phyloP scores from a whole-genome alignment of 2,329 filamentous ascomycete species.

The Myriosclerotinia duriaeana region DNA sequence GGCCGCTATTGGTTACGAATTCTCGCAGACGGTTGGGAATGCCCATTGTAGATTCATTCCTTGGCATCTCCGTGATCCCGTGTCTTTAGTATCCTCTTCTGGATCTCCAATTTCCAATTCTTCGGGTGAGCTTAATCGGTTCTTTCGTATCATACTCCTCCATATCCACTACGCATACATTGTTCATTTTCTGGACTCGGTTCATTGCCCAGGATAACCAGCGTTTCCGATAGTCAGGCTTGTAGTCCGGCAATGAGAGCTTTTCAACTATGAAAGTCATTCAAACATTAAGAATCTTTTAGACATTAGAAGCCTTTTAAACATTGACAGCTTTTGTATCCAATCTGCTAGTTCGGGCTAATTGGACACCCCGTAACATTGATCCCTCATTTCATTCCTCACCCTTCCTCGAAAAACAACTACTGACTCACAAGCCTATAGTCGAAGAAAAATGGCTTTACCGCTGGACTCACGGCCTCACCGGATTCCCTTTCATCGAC shows the following conservation, averaged over 20 bases:
- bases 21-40: slow-evolving; percentile 66
- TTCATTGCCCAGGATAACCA: neutral
- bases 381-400: too few relatives aligned
- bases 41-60: slow-evolving; percentile 70
- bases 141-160: too few relatives aligned
- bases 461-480: slow-evolving; percentile 67
- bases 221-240: too few relatives aligned
- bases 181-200: neutral
- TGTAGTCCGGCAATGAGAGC: too few relatives aligned
- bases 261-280: too few relatives aligned
- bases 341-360: too few relatives aligned
- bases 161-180: too few relatives aligned
- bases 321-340: too few relatives aligned
- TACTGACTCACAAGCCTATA: slow-evolving; percentile 26
- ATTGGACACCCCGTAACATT: too few relatives aligned
- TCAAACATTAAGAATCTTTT: too few relatives aligned
- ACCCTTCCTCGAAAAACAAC: too few relatives aligned
- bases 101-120: neutral
- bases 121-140: neutral
- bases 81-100: neutral
- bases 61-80: slow-evolving; percentile 64
- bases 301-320: too few relatives aligned
- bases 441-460: slow-evolving; percentile 65
- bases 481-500: slow-evolving; percentile 80
- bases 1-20: slow-evolving; percentile 62